Percentiles rank a stretch among this genome's conserved stretches.
Evolutionary conservation across 306 rosid species (phyloP).

Genomic region (Trifolium fragiferum): DNA sequence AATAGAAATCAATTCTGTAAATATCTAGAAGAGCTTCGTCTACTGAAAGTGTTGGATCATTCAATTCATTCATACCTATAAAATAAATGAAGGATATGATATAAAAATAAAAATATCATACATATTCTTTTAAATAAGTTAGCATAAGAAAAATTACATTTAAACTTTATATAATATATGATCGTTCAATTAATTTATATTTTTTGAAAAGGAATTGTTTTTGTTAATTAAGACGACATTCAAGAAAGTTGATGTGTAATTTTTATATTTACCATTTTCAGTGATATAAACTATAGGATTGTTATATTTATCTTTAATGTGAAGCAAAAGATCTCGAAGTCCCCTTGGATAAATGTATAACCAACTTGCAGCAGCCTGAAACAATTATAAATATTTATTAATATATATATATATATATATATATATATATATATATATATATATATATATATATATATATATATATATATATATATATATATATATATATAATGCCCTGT

Average conservation of each 20-base stretch:
- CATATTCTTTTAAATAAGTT: background rate
- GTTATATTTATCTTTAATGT: conserved; percentile 18
- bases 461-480: no score
- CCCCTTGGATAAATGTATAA: conserved; percentile 23
- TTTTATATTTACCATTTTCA: conserved; percentile 57
- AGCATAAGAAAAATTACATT: background rate
- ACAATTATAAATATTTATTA: no score
- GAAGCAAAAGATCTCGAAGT: conserved; percentile 19
- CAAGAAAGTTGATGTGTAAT: background rate
- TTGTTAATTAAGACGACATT: background rate
- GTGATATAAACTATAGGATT: conserved; percentile 49
- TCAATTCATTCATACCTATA: conserved; percentile 55
- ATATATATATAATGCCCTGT: no score
- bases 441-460: no score
- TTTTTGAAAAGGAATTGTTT: no score
- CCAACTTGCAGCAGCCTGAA: conserved; percentile 58
- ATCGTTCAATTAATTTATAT: background rate
- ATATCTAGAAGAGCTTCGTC: conserved; percentile 51
- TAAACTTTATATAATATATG: background rate
- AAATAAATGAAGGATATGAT: no score
- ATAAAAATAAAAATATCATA: no score
- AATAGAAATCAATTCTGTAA: conserved; percentile 53
- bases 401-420: no score
- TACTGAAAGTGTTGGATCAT: conserved; percentile 43
- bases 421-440: no score